Conservation (phyloP, 2,329 filamentous ascomycete species). For the Chaetomium globosum region DNA sequence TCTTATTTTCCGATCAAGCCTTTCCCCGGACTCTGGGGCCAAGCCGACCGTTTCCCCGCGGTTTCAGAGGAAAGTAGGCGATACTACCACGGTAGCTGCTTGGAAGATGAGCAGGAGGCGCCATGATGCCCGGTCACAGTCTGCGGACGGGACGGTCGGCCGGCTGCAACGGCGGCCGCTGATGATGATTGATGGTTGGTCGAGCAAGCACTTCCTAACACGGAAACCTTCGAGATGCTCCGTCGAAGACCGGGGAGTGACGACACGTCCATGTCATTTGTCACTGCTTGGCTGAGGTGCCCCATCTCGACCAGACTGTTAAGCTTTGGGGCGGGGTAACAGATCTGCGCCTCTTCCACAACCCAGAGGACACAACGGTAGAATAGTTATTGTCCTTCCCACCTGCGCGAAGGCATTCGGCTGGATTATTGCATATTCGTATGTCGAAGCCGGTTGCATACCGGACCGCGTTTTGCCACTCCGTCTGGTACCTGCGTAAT, state of each 20-base stretch:
- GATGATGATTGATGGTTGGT: conserved; percentile 12
- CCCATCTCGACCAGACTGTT: not conserved
- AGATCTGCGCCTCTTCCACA: conserved; percentile 2
- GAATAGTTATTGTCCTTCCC: not conserved
- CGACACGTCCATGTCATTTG: conserved; percentile 18
- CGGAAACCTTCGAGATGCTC: conserved; percentile 35
- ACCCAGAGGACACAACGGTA: not conserved
- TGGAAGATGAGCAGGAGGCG: not conserved
- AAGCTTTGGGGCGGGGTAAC: conserved; percentile 18
- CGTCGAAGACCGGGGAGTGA: conserved; percentile 28
- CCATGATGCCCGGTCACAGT: conserved; percentile 13
- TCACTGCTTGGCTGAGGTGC: not conserved
- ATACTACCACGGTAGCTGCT: conserved; percentile 17
- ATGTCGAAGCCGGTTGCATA: not conserved
- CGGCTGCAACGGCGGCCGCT: conserved; percentile 9
- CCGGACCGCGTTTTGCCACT: not conserved
- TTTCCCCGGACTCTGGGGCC: conserved; percentile 22
- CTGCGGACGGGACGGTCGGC: not conserved
- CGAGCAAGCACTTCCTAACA: conserved; percentile 29
- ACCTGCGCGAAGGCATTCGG: not conserved
- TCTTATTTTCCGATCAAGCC: conserved; percentile 36
- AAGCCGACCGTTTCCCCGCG: conserved; percentile 17
- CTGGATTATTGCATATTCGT: conserved; percentile 17
- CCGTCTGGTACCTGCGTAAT: not conserved
- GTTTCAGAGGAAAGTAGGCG: conserved; percentile 23